phyloP scores from a whole-genome alignment of 495 filamentous ascomycete genomes.

The Letharia lupina region DNA sequence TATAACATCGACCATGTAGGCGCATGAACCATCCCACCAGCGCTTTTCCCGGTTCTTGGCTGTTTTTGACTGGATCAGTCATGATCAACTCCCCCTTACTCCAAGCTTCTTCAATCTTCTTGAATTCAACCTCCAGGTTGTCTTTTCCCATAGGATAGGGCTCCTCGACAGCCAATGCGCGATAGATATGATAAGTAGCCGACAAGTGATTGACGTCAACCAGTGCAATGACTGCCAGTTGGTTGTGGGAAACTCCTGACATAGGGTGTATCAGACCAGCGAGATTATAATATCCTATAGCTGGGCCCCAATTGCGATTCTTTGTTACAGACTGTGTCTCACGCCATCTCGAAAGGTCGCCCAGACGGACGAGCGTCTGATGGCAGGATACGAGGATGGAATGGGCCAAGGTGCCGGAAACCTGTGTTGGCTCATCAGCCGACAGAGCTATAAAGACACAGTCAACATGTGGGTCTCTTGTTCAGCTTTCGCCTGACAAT shows the following conservation, averaged over 20 bases:
- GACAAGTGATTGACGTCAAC: constrained; percentile 69
- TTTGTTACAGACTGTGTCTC: constrained; percentile 57
- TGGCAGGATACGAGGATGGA: constrained; percentile 68
- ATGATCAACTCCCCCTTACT: constrained; percentile 50
- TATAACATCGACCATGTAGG: constrained; percentile 76
- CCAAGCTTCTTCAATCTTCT: constrained; percentile 56
- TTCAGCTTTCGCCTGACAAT: background rate
- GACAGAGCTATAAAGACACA: constrained; percentile 25
- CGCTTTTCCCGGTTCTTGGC: constrained; percentile 41
- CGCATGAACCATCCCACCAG: constrained; percentile 77
- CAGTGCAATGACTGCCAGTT: constrained; percentile 75
- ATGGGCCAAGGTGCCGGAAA: constrained; percentile 42
- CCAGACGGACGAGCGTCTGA: constrained; percentile 73
- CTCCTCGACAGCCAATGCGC: constrained; percentile 61
- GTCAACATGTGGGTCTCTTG: constrained; percentile 6
- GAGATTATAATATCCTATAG: constrained; percentile 75
- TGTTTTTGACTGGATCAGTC: constrained; percentile 36
- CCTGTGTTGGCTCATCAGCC: constrained; percentile 34
- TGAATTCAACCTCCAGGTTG: constrained; percentile 78
- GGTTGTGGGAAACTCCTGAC: constrained; percentile 77
- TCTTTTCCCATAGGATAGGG: constrained; percentile 62
- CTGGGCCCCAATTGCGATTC: constrained; percentile 68
- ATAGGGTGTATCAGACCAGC: constrained; percentile 70
- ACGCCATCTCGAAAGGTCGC: constrained; percentile 87
- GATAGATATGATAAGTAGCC: constrained; percentile 81